Evolutionary conservation across 352 stramenopile species (phyloP).

Genomic region (Globisporangium spiculum): DNA sequence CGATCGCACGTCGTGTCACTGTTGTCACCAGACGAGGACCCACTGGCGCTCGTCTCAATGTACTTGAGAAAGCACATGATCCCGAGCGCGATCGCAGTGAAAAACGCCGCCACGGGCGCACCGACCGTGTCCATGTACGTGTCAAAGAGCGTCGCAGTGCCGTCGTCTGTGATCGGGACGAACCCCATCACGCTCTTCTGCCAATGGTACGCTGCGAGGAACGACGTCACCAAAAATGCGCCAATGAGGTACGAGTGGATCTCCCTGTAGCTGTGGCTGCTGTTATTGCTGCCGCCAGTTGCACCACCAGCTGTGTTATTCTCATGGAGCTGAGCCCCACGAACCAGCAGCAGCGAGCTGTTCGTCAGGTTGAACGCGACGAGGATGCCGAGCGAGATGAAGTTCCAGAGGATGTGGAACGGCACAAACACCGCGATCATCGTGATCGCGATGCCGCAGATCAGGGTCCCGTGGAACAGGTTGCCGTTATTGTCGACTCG

Average conservation of each 20-base stretch:
- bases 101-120: conserved; percentile 41
- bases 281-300: not conserved
- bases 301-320: not conserved
- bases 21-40: not conserved
- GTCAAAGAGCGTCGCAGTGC: conserved; percentile 30
- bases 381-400: conserved; percentile 90
- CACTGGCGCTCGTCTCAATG: conserved; percentile 22
- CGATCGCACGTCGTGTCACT: not conserved
- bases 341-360: conserved; percentile 70
- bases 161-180: conserved; percentile 22
- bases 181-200: conserved; percentile 62
- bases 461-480: conserved; percentile 63
- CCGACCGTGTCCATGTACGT: conserved; percentile 57
- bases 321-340: conserved; percentile 29
- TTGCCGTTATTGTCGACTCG: conserved; percentile 66
- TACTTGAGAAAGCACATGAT: conserved; percentile 58
- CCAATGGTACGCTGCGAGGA: conserved; percentile 70
- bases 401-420: conserved; percentile 86
- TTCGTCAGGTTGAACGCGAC: conserved; percentile 91
- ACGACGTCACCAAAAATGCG: conserved; percentile 53
- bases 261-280: conserved; percentile 4
- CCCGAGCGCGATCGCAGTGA: conserved; percentile 47
- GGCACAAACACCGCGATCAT: conserved; percentile 73
- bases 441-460: conserved; percentile 50
- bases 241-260: conserved; percentile 41